Percentiles rank a stretch among this genome's conserved stretches.
Conservation (phyloP, 495 filamentous ascomycete species). For the Penicillium longicatenatum region DNA sequence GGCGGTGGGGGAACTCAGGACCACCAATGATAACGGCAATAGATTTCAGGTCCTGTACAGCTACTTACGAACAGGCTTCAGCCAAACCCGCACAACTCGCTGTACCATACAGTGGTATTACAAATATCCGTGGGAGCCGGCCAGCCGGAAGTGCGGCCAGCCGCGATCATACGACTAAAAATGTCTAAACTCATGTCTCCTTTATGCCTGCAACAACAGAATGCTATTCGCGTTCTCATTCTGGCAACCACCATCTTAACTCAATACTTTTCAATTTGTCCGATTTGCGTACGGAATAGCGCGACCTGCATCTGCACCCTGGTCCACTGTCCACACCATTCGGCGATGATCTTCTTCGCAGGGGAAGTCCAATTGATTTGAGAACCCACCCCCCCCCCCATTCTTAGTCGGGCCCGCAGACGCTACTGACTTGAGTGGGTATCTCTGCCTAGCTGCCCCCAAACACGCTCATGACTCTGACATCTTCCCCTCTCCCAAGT, state of each 20-base stretch:
- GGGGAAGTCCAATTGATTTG: constrained; percentile 21
- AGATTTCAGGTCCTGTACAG: constrained; percentile 8
- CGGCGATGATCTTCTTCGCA: constrained; percentile 21
- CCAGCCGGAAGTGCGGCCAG: constrained; percentile 36
- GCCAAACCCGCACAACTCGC: background rate
- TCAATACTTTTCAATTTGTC: constrained; percentile 3
- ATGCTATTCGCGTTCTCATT: background rate
- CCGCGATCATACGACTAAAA: constrained; percentile 48
- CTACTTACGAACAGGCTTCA: background rate
- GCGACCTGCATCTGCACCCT: constrained; percentile 5
- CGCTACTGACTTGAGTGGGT: constrained; percentile 24
- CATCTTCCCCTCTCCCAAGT: constrained; percentile 19
- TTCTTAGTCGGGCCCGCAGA: constrained; percentile 20
- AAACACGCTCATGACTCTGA: constrained; percentile 16
- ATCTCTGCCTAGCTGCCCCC: constrained; percentile 19
- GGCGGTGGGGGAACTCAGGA: background rate
- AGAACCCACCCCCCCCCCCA: constrained; percentile 21
- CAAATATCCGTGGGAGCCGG: background rate
- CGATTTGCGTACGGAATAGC: constrained; percentile 11
- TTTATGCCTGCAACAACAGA: constrained; percentile 1
- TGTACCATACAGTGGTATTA: background rate
- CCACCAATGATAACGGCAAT: constrained; percentile 13
- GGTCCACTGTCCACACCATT: constrained; percentile 21
- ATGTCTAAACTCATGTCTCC: constrained; percentile 6
- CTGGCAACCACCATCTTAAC: background rate